Evolutionary conservation across 2,329 filamentous ascomycete genomes (phyloP).

Genomic region (Colletotrichum tropicale): DNA sequence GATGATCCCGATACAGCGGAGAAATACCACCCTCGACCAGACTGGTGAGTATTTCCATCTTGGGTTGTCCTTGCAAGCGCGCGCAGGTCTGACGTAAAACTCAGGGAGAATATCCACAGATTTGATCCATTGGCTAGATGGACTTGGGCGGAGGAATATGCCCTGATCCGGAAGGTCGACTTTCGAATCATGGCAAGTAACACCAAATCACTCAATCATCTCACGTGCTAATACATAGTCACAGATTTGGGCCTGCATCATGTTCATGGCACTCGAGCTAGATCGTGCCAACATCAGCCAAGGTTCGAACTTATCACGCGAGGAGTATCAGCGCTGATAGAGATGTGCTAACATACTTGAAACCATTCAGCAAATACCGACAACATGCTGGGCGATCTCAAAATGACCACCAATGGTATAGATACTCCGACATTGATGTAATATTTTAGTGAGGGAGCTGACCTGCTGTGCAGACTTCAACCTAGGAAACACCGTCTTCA

Average conservation of each 20-base stretch:
- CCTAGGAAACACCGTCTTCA: conserved; percentile 53
- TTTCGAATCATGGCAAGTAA: conserved; percentile 48
- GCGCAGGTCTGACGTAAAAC: not conserved
- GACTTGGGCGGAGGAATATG: conserved; percentile 44
- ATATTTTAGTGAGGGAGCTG: not conserved
- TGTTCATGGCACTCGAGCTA: conserved; percentile 54
- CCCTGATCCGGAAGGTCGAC: conserved; percentile 43
- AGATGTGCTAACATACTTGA: not conserved
- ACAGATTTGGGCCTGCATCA: conserved; percentile 47
- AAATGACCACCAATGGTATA: conserved; percentile 41
- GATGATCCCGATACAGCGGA: conserved; percentile 39
- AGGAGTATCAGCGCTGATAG: not conserved
- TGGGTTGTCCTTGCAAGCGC: not conserved
- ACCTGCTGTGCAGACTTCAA: conserved; percentile 42
- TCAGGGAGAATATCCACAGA: conserved; percentile 46
- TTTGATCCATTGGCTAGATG: conserved; percentile 51
- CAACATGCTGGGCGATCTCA: conserved; percentile 48
- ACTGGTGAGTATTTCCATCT: conserved; percentile 19
- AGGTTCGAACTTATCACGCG: conserved; percentile 21
- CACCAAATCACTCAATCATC: conserved; percentile 38
- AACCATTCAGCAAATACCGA: conserved; percentile 48
- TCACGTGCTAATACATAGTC: conserved; percentile 38
- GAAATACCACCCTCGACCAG: conserved; percentile 35
- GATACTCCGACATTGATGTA: too few relatives aligned
- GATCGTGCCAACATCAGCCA: conserved; percentile 48